phyloP scores from a whole-genome alignment of 306 rosid species.

The Glycine latifolia region DNA sequence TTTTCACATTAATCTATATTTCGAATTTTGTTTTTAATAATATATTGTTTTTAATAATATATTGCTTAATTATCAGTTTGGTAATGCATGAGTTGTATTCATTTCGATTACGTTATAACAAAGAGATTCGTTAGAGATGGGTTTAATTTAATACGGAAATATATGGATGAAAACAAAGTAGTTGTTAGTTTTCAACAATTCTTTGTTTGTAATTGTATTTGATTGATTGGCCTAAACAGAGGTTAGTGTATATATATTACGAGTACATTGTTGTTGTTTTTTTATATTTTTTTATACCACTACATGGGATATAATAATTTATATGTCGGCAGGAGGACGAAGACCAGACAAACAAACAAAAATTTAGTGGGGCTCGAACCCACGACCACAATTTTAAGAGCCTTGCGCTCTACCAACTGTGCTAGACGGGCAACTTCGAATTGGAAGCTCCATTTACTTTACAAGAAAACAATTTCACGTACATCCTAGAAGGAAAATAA shows the following conservation, averaged over 20 bases:
- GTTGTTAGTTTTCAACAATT: constrained; percentile 9
- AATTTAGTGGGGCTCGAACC: no score
- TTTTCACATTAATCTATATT: neutral
- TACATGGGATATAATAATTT: constrained; percentile 9
- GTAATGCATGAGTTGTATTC: neutral
- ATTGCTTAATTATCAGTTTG: neutral
- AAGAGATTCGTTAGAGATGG: neutral
- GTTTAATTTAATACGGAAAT: neutral
- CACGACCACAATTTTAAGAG: no score
- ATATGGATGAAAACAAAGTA: neutral
- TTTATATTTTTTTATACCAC: no score
- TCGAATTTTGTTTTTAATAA: neutral
- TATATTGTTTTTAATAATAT: neutral
- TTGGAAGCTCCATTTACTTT: no score
- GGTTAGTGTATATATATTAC: neutral
- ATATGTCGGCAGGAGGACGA: constrained; percentile 44
- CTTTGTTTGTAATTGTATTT: neutral
- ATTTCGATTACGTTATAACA: neutral
- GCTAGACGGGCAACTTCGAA: no score
- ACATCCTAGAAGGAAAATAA: no score
- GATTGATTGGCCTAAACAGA: neutral
- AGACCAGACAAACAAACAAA: neutral
- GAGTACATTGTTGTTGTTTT: no score
- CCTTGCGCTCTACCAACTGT: no score
- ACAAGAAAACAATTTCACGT: no score